Evolutionary conservation across 1,284 basidiomycete species (phyloP).

Genomic region (Coriolopsis trogii): DNA sequence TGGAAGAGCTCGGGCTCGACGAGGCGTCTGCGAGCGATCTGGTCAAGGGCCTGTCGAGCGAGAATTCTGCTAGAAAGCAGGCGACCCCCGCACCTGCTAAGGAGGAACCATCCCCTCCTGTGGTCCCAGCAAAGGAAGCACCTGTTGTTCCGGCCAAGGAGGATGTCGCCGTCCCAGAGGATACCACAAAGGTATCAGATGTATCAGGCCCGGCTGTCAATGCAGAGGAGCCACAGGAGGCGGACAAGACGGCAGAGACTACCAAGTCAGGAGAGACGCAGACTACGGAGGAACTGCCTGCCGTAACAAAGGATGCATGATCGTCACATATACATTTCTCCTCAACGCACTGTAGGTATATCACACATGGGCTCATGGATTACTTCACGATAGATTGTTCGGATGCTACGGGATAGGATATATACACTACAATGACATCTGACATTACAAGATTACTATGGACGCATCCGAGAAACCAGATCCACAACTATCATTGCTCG

Average conservation of each 20-base stretch:
- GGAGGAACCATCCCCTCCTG: conserved; percentile 3
- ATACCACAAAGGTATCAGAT: neutral
- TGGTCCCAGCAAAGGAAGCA: conserved; percentile 3
- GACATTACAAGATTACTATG: neutral
- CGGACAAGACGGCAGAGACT: neutral
- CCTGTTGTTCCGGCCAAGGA: neutral
- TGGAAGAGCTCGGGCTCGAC: conserved; percentile 72
- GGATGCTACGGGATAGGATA: too few relatives aligned
- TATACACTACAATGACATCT: neutral
- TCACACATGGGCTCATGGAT: too few relatives aligned
- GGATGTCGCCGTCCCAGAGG: neutral
- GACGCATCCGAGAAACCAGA: neutral
- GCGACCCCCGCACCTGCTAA: conserved; percentile 2
- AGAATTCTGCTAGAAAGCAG: neutral
- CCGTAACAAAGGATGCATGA: conserved; percentile 4
- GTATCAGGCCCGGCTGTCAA: neutral
- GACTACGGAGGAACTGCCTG: neutral
- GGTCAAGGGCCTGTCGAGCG: conserved; percentile 55
- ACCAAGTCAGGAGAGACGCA: neutral
- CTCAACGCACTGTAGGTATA: neutral
- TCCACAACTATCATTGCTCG: neutral
- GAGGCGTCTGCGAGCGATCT: conserved; percentile 73
- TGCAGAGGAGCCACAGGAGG: neutral
- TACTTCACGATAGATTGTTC: too few relatives aligned
- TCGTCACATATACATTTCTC: neutral